phyloP scores from a whole-genome alignment of 2,329 filamentous ascomycete species.

The Ophiostoma sp. region DNA sequence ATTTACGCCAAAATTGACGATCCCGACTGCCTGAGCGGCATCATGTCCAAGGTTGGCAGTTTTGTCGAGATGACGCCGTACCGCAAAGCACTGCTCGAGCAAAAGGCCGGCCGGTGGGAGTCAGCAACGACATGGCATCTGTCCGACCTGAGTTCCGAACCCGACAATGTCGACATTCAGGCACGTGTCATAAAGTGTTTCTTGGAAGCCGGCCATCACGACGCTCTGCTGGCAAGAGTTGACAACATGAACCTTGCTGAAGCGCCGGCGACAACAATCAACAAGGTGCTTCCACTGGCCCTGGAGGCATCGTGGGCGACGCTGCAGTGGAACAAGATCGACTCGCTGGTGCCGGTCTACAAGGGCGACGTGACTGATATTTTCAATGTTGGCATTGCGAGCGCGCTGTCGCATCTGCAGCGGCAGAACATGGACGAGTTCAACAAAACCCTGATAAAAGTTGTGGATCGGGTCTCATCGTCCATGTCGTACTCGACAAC shows the following conservation, averaged over 20 bases:
- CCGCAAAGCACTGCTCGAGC: slow-evolving; percentile 87
- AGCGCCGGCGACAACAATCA: slow-evolving; percentile 46
- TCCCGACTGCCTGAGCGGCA: slow-evolving; percentile 90
- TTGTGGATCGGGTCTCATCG: slow-evolving; percentile 66
- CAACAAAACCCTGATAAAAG: slow-evolving; percentile 50
- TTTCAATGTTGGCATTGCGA: slow-evolving; percentile 78
- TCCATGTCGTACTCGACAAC: slow-evolving; percentile 73
- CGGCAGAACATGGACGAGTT: slow-evolving; percentile 50
- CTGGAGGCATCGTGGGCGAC: slow-evolving; percentile 91
- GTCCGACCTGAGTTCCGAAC: slow-evolving; percentile 74
- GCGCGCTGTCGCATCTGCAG: slow-evolving; percentile 57
- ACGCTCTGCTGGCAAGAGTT: slow-evolving; percentile 79
- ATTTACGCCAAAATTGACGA: slow-evolving; percentile 98
- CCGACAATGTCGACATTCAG: slow-evolving; percentile 71
- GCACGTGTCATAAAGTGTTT: slow-evolving; percentile 80
- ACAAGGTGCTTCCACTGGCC: slow-evolving; percentile 71
- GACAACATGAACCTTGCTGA: slow-evolving; percentile 58
- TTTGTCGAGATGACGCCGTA: slow-evolving; percentile 65
- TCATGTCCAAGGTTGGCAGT: slow-evolving; percentile 78
- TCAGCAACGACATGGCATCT: slow-evolving; percentile 98
- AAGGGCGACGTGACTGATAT: slow-evolving; percentile 51
- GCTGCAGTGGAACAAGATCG: slow-evolving; percentile 70
- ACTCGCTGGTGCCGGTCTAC: slow-evolving; percentile 57
- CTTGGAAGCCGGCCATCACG: slow-evolving; percentile 92
- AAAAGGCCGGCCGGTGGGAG: slow-evolving; percentile 88